Conservation (phyloP, 306 rosid genomes). For the Purshia tridentata region DNA sequence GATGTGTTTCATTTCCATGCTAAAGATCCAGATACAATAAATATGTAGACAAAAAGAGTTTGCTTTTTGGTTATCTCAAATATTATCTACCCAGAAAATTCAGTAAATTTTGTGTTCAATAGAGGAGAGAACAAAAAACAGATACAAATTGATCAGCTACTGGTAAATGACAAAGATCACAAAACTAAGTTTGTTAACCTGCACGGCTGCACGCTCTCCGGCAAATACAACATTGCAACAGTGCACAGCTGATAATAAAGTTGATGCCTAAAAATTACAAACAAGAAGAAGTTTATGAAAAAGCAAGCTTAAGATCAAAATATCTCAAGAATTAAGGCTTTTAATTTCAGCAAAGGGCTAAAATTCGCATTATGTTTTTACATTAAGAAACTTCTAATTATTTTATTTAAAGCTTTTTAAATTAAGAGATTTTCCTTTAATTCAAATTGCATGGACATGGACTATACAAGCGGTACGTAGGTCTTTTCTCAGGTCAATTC, state of each 20-base stretch:
- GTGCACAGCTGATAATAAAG: slow-evolving; percentile 29
- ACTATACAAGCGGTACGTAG: no score
- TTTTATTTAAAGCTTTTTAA: no score
- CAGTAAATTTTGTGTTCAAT: slow-evolving; percentile 12
- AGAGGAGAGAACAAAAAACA: slow-evolving; percentile 1
- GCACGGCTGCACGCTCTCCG: slow-evolving; percentile 33
- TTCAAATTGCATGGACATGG: no score
- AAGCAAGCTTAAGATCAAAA: no score
- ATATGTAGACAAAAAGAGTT: neutral
- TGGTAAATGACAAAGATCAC: slow-evolving; percentile 17
- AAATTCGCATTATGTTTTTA: no score
- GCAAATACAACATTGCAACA: slow-evolving; percentile 37
- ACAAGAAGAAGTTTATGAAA: no score
- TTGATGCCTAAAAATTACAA: no score
- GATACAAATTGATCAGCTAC: slow-evolving; percentile 23
- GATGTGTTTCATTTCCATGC: slow-evolving; percentile 1
- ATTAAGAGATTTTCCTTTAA: no score
- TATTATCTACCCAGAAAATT: slow-evolving; percentile 4
- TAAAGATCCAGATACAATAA: slow-evolving; percentile 16
- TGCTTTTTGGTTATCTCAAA: slow-evolving; percentile 18
- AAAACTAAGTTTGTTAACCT: slow-evolving; percentile 31
- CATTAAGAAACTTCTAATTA: no score
- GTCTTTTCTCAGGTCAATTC: no score
- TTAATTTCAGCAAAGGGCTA: no score
- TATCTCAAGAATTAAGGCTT: no score